Evolutionary conservation across 352 stramenopile species (phyloP), one percentile per base, ranked within the genome.

Genomic region (Aphanomyces euteiches): DNA sequence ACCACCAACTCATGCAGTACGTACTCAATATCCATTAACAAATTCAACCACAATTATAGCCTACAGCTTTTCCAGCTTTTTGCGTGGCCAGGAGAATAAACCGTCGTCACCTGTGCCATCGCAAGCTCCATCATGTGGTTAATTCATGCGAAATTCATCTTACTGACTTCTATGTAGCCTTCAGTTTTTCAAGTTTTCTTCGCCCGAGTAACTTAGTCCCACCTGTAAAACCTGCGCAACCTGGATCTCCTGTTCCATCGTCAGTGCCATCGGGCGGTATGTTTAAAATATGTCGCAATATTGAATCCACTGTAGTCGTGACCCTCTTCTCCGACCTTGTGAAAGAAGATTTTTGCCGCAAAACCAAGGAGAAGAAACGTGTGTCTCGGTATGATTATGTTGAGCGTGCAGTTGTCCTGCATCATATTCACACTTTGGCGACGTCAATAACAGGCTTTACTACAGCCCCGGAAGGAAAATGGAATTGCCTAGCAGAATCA

Each of bases 101-200:
- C 64, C 64, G 38, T 61, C 64, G 6, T 70, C 64, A 10, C 64
- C 64, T 8, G 64, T 70, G 3, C 64, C 64, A 37, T 70, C 64
- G 3, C 28, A 34, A 17, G 47, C n/a, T 28, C 60, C 38, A 21
- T 40, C 41, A 28, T 28, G 28, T 28, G 28, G 28, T 28, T 2
- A 28, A 28, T 28, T 28, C 28, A 28, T 28, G 28, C 28, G 28
- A 1, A 50, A 50, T 50, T 50, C 17, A n/a, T 50, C 1, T 61
- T 40, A 28, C 19, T 50, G n/a, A 19, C 38, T 53, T 41, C 15
- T 37, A 7, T n/a, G 63, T 61, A 70, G 64, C 64, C 10, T 70
- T 70, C 48, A 70, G 64, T n/a, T 70, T 70, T 70, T 70, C 64
- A 7, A 70, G 64, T 36, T 70, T 70, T 61, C 64, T 54, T 7